A percentile compares a stretch with the other conserved stretches of the same genome.
Evolutionary conservation across 805 yeast species (phyloP).

Genomic region (Candida berthetii): DNA sequence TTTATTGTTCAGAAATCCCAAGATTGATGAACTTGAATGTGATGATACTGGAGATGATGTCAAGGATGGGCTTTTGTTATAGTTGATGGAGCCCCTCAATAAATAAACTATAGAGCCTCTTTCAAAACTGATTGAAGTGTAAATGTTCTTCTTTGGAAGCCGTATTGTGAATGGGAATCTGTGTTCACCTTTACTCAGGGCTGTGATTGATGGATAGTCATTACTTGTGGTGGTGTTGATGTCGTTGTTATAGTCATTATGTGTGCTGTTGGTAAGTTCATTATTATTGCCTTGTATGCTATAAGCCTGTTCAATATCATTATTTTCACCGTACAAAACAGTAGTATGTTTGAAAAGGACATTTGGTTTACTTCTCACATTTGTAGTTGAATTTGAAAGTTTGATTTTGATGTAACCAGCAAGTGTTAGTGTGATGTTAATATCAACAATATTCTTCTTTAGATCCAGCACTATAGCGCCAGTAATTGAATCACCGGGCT

Average conservation of each 20-base stretch:
- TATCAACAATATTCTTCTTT: slow-evolving; percentile 48
- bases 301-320: slow-evolving; percentile 6
- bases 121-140: slow-evolving; percentile 75
- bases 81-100: slow-evolving; percentile 39
- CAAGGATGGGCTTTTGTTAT: slow-evolving; percentile 11
- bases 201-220: slow-evolving; percentile 19
- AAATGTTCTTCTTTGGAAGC: slow-evolving; percentile 68
- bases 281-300: slow-evolving; percentile 4
- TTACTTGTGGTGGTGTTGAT: slow-evolving; percentile 1
- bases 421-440: slow-evolving; percentile 46
- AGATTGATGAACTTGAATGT: slow-evolving; percentile 11
- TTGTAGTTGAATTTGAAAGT: slow-evolving; percentile 40
- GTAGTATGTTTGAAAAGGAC: slow-evolving; percentile 54
- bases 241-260: slow-evolving; percentile 3
- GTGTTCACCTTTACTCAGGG: slow-evolving; percentile 78
- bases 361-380: slow-evolving; percentile 45
- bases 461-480: slow-evolving; percentile 58
- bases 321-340: slow-evolving; percentile 45
- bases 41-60: slow-evolving; percentile 15
- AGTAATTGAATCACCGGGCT: slow-evolving; percentile 71
- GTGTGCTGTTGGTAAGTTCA: slow-evolving; percentile 5
- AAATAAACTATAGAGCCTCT: slow-evolving; percentile 74
- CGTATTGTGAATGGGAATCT: slow-evolving; percentile 80
- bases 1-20: slow-evolving; percentile 8
- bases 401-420: slow-evolving; percentile 53